Conservation (phyloP, 805 yeast species). For the Zygosaccharomyces bisporus region DNA sequence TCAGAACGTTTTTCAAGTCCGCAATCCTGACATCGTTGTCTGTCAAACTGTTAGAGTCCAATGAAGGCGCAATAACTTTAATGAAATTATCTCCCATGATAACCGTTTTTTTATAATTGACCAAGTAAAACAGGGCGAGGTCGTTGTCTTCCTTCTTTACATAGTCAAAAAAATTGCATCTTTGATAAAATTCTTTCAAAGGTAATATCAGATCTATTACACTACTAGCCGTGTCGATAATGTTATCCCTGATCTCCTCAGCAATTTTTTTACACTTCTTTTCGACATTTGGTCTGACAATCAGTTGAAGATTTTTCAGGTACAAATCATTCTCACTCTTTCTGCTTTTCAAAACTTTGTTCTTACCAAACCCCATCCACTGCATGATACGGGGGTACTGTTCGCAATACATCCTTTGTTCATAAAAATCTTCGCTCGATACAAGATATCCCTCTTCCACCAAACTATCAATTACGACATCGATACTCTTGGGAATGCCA, state of each 20-base stretch:
- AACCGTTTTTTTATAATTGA: constrained; percentile 17
- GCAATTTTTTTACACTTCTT: constrained; percentile 11
- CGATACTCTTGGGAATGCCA: constrained; percentile 39
- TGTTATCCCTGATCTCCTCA: constrained; percentile 13
- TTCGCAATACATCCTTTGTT: constrained; percentile 9
- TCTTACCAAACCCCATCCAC: constrained; percentile 18
- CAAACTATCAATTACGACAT: constrained; percentile 35
- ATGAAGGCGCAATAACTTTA: constrained; percentile 23
- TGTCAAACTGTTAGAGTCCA: constrained; percentile 23
- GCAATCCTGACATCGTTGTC: constrained; percentile 36
- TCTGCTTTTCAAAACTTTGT: constrained; percentile 15
- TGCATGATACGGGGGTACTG: constrained; percentile 7
- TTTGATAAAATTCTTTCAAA: constrained; percentile 18
- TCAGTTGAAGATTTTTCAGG: constrained; percentile 19
- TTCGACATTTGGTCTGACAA: constrained; percentile 18
- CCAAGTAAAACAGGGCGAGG: constrained; percentile 22
- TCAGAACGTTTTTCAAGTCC: constrained; percentile 32
- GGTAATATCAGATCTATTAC: constrained; percentile 26
- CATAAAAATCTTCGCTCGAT: constrained; percentile 26
- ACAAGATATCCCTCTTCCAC: constrained; percentile 31
- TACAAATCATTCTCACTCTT: constrained; percentile 17
- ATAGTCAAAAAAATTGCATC: constrained; percentile 11
- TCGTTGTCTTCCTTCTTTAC: constrained; percentile 16
- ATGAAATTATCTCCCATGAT: constrained; percentile 15
- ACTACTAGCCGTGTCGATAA: constrained; percentile 19